A percentile compares a stretch with the other conserved stretches of the same genome.
Evolutionary conservation across 1,139 yeast genomes (phyloP).

Genomic region (Taphrina communis): DNA sequence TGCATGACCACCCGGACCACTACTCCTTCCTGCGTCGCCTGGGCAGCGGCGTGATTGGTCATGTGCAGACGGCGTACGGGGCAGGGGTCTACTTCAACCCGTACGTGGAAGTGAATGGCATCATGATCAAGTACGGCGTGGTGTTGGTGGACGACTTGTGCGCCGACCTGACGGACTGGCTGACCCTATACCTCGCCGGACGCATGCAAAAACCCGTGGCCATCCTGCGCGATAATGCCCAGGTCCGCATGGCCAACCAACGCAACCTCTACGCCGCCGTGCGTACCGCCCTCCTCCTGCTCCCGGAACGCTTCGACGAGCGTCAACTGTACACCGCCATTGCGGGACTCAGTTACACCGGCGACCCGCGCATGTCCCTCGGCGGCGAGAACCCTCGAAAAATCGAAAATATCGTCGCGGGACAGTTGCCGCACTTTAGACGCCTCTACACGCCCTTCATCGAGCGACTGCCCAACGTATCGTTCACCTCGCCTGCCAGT

Average conservation of each 20-base stretch:
- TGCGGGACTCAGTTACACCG: conserved; percentile 81
- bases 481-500: conserved; percentile 33
- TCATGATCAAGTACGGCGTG: conserved; percentile 80
- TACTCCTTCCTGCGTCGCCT: conserved; percentile 70
- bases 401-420: conserved; percentile 78
- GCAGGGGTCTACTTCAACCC: conserved; percentile 96
- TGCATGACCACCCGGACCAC: conserved; percentile 70
- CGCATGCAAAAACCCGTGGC: conserved; percentile 91
- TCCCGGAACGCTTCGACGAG: conserved; percentile 64
- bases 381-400: conserved; percentile 94
- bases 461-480: conserved; percentile 55
- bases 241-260: conserved; percentile 70
- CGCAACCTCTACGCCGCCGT: conserved; percentile 79
- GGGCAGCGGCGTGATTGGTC: conserved; percentile 66
- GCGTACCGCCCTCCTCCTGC: conserved; percentile 68
- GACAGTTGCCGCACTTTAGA: conserved; percentile 73
- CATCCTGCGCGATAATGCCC: conserved; percentile 66
- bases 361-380: conserved; percentile 83
- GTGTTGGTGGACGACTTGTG: conserved; percentile 67
- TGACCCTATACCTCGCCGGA: conserved; percentile 85
- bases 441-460: conserved; percentile 73
- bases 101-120: conserved; percentile 68
- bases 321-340: conserved; percentile 73
- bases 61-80: conserved; percentile 68
- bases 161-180: conserved; percentile 80